Evolutionary conservation across 805 yeast species (phyloP), one percentile per base, ranked within the genome.

Genomic region (Diddensiella transvaalensis): DNA sequence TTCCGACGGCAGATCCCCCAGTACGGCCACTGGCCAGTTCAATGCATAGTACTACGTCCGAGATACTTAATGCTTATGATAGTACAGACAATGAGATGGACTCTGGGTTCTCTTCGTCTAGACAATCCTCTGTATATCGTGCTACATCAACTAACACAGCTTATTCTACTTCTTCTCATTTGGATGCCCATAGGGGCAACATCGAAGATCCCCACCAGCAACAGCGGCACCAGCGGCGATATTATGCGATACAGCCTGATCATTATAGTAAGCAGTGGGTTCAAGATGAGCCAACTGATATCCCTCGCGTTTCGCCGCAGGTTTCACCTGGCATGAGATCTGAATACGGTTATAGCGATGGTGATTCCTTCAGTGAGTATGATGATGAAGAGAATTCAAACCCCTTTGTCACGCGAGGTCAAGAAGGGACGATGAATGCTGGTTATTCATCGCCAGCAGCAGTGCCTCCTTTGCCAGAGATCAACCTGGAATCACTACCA

Each of bases 101-200:
- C 4, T 40, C 23, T 23, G 11, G 19, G 10, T 10, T 17, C 17
- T 21, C 18, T 8, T 40, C 43, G 33, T 38, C 41, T 11, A n/a
- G 26, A 11, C 26, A 21, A 23, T 43, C 50, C 4, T 45, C 47
- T 13, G 51, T 48, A 15, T 48, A 44, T 6, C 47, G 51, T 3
- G 42, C 46, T 2, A 43, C 48, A 5, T 44, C 48, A 13, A 32
- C 51, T 3, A 48, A 43, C 22, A 48, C 51, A 3, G 42, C 44
- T 8, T 44, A 48, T 24, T 48, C 51, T 3, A 15, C 42, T 17
- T 17, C 35, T 19, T 36, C 45, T 8, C 13, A 8, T 26, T 13
- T 26, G 32, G 32, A 26, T 26, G 11, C 32, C 32, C 32, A 13
- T 8, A 26, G 13, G 13, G 13, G 11, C 32, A 8, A 8, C 32